phyloP scores from a whole-genome alignment of 2,329 filamentous ascomycete species.

The Pestalotiopsis sp. region DNA sequence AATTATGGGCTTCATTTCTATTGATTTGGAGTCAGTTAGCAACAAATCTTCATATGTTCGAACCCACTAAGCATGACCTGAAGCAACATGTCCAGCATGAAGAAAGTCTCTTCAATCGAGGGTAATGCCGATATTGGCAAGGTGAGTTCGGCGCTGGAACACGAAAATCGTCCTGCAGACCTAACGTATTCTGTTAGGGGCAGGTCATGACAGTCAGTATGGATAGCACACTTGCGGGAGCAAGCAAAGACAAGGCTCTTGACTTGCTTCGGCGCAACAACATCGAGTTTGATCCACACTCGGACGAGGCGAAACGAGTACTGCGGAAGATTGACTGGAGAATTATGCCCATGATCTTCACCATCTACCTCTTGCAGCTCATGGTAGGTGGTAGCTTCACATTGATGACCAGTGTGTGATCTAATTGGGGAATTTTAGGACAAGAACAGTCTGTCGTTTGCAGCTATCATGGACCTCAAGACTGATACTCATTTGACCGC shows the following conservation, averaged over 20 bases:
- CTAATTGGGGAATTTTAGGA: neutral
- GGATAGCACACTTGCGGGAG: too few species aligned
- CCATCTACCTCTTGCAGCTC: constrained; percentile 2
- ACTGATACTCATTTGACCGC: neutral
- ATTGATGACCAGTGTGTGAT: too few species aligned
- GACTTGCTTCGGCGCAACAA: neutral
- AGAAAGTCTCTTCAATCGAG: neutral
- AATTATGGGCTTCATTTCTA: too few species aligned
- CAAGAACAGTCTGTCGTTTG: constrained; percentile 8
- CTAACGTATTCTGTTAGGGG: neutral
- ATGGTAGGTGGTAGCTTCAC: neutral
- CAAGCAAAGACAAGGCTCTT: constrained; percentile 8
- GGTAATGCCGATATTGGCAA: neutral
- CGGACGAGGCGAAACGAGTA: neutral
- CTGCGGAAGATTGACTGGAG: constrained; percentile 5
- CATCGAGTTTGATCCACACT: constrained; percentile 5
- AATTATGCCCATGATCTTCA: constrained; percentile 10
- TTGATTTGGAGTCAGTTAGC: too few species aligned
- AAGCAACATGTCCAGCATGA: neutral
- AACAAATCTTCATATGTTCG: too few species aligned
- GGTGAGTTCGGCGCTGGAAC: too few species aligned
- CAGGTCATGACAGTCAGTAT: too few species aligned
- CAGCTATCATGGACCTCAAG: constrained; percentile 4
- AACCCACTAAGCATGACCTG: neutral
- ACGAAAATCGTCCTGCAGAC: too few species aligned